Base-by-base conservation (phyloP, 768 basidiomycete species). In the Tremella mesenterica region DNA sequence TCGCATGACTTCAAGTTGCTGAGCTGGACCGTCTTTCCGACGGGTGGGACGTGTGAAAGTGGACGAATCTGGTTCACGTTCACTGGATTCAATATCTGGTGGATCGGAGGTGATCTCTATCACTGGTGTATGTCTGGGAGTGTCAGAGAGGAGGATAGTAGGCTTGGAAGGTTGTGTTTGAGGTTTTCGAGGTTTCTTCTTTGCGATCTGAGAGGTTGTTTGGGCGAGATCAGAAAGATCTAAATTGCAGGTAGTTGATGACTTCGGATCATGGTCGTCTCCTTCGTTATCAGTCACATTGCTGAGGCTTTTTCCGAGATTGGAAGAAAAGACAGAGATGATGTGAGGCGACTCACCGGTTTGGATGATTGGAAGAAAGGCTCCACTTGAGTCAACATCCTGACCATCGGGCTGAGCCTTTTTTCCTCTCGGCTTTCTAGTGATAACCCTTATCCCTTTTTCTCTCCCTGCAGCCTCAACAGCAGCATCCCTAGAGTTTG, bases 201-300 rank as follows among this genome's bases (percentile, higher is more conserved):
- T 41, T 23, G n/a, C 38, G 14, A 23, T n/a, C 4, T n/a, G 23
- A n/a, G 38, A 16, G 18, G 46, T 28, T 5, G 48, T 21, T 39
- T 44, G 21, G 10, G 51, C 30, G 13, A 49, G 53, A 20, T 34
- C n/a, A n/a, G n/a, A 50, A 26, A 31, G 50, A 51, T 46, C 33
- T 8, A 41, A 8, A 16, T 18, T 43, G 12, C 39, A 9, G 16
- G 54, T 51, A 20, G 54, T 38, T 20, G 46, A 12, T 8, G n/a
- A 25, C 30, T 20, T 3, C 6, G 26, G 43, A 25, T 26, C 39
- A 31, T 14, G 29, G 10, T 28, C 27, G 8, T 3, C 23, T 50
- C 13, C 12, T 14, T 8, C 43, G 12, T 20, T 2, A 29, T 47
- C 43, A 26, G 34, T 14, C 38, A n/a, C 23, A n/a, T 16, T 41